Evolutionary conservation across 2,329 filamentous ascomycete species (phyloP).

Genomic region (Hypoxylon sp.): DNA sequence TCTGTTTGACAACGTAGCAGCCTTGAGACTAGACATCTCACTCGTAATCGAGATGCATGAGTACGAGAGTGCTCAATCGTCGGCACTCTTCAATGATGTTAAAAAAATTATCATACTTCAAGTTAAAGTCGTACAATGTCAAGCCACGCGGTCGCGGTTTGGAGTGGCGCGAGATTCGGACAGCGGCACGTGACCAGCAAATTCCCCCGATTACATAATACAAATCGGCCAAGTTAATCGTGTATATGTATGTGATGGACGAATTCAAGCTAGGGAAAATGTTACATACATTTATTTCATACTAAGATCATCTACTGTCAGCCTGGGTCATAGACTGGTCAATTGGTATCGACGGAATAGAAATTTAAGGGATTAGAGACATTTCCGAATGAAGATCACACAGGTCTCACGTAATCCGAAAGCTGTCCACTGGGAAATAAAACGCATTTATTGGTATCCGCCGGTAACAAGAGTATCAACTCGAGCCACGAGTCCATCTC

Average conservation of each 20-base stretch:
- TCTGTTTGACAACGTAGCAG: constrained; percentile 63
- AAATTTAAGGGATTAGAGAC: not conserved
- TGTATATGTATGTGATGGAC: not conserved
- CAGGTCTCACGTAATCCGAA: not conserved
- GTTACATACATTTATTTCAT: not conserved
- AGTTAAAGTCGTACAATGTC: constrained; percentile 36
- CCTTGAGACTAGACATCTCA: constrained; percentile 63
- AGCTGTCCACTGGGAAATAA: not conserved
- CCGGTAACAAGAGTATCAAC: constrained; percentile 4
- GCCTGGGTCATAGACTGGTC: not conserved
- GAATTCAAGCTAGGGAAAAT: not conserved
- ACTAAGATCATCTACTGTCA: not conserved
- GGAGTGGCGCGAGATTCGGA: constrained; percentile 36
- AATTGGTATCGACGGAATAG: not conserved
- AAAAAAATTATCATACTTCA: constrained; percentile 3
- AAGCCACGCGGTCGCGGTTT: constrained; percentile 31
- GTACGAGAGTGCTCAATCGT: constrained; percentile 12
- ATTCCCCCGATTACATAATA: constrained; percentile 6
- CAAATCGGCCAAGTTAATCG: too few relatives aligned
- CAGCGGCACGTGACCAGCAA: constrained; percentile 37
- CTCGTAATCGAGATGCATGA: constrained; percentile 52
- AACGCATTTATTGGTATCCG: constrained; percentile 1
- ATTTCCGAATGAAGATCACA: not conserved
- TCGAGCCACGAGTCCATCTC: not conserved
- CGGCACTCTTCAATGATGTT: not conserved